Base-by-base conservation (phyloP, 305 asterid genomes). In the Fraxinus velutina region DNA sequence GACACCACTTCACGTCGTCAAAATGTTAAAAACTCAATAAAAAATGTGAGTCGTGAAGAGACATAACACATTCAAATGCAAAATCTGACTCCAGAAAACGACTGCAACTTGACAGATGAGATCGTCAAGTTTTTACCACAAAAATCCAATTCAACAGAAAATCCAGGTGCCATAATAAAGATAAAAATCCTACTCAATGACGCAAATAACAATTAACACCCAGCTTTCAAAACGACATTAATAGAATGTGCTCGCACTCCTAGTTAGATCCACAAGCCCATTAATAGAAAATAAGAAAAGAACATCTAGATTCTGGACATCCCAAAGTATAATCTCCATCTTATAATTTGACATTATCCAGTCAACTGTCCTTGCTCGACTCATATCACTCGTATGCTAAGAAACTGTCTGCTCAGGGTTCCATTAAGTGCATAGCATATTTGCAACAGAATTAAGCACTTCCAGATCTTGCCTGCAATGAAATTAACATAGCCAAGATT, bases 401-500 rank as follows among this genome's bases (percentile, higher is more conserved):
- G 39, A 66, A n/a, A 22, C 57, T 57, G 73, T 47, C 86, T 19
- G 75, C 62, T 74, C 80, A 13, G 19, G 34, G 66, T 47, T 10
- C 72, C 30, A 33, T 24, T 44, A 8, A 3, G 73, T 50, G 64
- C 33, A 8, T 0, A 13, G 12, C 72, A 22, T 62, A 62, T 62
- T 62, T 22, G 72, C 30, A 66, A 27, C 17, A 10, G 10, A 37
- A 79, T 86, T 81, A 87, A 29, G 85, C 76, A 73, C 91, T 86
- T 82, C 90, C 90, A 15, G 91, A 88, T 81, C 86, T 80, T 57
- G 90, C 90, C 93, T 90, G 91, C 84, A 86, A 86, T 19, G 36
- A 32, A 64, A 66, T 32, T 30, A 71, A 10, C 21, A 33, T 29
- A 0, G 21, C 21, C 3, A 3, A 74, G 19, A 76, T 13, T 33